A percentile compares a stretch with the other conserved stretches of the same genome.
These are phyloP conservation scores for Vitis hybrid DNA, from an alignment of 177 flowering plant species.

Conservation along the genomic window DNA sequence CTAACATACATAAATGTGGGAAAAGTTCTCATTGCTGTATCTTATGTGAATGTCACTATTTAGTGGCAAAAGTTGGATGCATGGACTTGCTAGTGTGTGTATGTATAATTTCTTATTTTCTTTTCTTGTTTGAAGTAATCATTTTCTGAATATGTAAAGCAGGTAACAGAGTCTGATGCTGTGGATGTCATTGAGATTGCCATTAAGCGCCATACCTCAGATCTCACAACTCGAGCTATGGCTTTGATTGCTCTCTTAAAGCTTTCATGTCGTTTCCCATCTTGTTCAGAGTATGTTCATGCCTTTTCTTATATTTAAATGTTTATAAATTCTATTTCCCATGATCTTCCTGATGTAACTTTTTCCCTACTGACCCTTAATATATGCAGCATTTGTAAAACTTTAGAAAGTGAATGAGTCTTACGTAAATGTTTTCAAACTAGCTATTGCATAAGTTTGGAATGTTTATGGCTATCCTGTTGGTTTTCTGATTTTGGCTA, in stretches of 20 bases:
- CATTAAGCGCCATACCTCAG: constrained; percentile 61
- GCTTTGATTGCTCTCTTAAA: constrained; percentile 84
- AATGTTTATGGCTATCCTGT: too few species aligned
- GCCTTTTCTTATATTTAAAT: background rate
- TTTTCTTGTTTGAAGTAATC: background rate
- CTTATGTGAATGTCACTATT: background rate
- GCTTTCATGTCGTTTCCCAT: constrained; percentile 93
- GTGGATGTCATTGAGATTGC: constrained; percentile 81
- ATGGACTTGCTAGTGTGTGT: background rate
- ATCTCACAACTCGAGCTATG: constrained; percentile 84
- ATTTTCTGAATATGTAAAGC: constrained; percentile 65
- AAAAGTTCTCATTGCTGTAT: too few species aligned
- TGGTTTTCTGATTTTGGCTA: too few species aligned
- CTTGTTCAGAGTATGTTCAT: constrained; percentile 80
- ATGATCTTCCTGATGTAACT: background rate
- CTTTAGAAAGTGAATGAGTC: too few species aligned
- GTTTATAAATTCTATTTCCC: background rate
- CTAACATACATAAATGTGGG: too few species aligned
- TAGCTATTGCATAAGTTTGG: too few species aligned
- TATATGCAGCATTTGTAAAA: too few species aligned
- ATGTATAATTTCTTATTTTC: background rate
- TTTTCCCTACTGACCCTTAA: background rate
- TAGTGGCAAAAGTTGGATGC: background rate
- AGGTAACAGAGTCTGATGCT: constrained; percentile 97
- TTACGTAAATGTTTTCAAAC: too few species aligned